A percentile compares a stretch with the other conserved stretches of the same genome.
These are phyloP conservation scores for Populus trichocarpa DNA, from an alignment of 441 rosid genomes.

Conservation along the genomic window DNA sequence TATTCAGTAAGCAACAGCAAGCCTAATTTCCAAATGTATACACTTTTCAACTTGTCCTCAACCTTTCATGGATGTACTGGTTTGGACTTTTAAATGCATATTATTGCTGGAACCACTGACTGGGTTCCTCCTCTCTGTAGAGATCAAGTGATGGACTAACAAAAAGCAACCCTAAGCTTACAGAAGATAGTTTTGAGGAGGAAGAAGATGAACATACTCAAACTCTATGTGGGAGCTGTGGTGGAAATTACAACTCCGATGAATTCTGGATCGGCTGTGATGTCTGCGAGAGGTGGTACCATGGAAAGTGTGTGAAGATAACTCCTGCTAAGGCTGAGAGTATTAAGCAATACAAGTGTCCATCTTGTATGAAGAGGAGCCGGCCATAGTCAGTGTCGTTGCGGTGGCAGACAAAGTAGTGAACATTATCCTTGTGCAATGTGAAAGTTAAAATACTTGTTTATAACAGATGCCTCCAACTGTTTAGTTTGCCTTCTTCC, in stretches of 20 bases:
- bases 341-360: slow-evolving; percentile 84
- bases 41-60: neutral
- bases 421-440: slow-evolving; percentile 19
- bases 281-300: slow-evolving; percentile 85
- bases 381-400: slow-evolving; percentile 33
- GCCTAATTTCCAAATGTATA: neutral
- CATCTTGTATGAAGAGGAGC: slow-evolving; percentile 64
- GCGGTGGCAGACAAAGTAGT: slow-evolving; percentile 23
- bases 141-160: slow-evolving; percentile 59
- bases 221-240: slow-evolving; percentile 74
- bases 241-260: slow-evolving; percentile 56
- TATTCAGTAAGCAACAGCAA: neutral
- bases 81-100: neutral
- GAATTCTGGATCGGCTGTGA: slow-evolving; percentile 89
- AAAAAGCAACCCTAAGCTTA: slow-evolving; percentile 47
- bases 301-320: slow-evolving; percentile 79
- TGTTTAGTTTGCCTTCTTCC: slow-evolving; percentile 16
- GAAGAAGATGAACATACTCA: slow-evolving; percentile 74
- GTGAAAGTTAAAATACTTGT: slow-evolving; percentile 23
- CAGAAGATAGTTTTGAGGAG: slow-evolving; percentile 48
- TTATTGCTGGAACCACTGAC: neutral
- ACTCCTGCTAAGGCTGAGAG: slow-evolving; percentile 78
- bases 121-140: slow-evolving; percentile 26
- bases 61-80: slow-evolving; percentile 5
- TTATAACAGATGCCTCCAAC: slow-evolving; percentile 25